phyloP scores from a whole-genome alignment of 805 yeast species.

The Sporopachydermia quercuum region DNA sequence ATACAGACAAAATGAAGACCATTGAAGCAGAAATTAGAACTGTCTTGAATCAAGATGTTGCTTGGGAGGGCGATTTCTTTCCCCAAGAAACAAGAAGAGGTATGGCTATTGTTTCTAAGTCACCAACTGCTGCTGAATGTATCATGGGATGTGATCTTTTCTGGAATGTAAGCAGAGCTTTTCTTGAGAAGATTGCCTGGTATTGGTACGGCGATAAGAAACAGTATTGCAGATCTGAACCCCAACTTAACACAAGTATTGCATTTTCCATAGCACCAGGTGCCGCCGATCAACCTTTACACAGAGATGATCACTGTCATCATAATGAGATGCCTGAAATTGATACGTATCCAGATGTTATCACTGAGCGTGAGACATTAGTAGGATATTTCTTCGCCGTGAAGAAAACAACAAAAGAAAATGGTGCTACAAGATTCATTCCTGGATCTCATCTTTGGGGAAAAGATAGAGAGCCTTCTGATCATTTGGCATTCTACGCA shows the following conservation, averaged over 20 bases:
- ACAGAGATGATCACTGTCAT: slow-evolving; percentile 15
- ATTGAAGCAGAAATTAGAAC: slow-evolving; percentile 11
- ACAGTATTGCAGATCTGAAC: slow-evolving; percentile 7
- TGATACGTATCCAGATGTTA: slow-evolving; percentile 8
- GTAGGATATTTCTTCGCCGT: slow-evolving; percentile 16
- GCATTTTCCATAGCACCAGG: slow-evolving; percentile 16
- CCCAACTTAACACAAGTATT: slow-evolving; percentile 12
- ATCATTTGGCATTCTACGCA: slow-evolving; percentile 13
- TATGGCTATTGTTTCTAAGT: slow-evolving; percentile 11
- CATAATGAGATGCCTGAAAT: slow-evolving; percentile 12
- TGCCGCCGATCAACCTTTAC: slow-evolving; percentile 14
- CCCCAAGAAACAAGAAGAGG: slow-evolving; percentile 14
- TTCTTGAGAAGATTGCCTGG: slow-evolving; percentile 4
- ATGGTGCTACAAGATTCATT: slow-evolving; percentile 20
- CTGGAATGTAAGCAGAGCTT: slow-evolving; percentile 4
- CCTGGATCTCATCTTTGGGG: slow-evolving; percentile 21
- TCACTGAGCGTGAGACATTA: slow-evolving; percentile 11
- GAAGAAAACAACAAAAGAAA: slow-evolving; percentile 15
- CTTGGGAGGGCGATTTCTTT: slow-evolving; percentile 15
- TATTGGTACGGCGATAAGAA: slow-evolving; percentile 6
- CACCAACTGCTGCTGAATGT: slow-evolving; percentile 7
- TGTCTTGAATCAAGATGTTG: slow-evolving; percentile 10
- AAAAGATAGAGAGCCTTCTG: slow-evolving; percentile 13
- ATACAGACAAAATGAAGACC: slow-evolving; percentile 7
- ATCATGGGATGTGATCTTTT: slow-evolving; percentile 2